Evolutionary conservation across 352 stramenopile species (phyloP).

Genomic region (Globisporangium cystogenes): DNA sequence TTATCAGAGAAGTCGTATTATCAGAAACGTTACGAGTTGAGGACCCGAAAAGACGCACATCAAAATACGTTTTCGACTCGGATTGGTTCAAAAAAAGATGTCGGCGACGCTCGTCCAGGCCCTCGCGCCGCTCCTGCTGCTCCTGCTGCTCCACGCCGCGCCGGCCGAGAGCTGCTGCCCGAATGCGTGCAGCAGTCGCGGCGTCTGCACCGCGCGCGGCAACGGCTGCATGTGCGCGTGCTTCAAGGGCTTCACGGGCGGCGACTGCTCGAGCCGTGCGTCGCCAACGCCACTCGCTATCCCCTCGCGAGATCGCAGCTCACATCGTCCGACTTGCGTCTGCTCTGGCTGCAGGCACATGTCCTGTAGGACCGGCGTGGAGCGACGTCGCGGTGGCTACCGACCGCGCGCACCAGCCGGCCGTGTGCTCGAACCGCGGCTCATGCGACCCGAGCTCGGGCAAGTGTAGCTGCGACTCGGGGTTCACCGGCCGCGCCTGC

Average conservation of each 20-base stretch:
- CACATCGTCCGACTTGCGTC: neutral
- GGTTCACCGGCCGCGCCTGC: slow-evolving; percentile 75
- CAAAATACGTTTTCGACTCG: too few species aligned
- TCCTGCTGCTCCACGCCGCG: slow-evolving; percentile 3
- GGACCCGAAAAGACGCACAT: neutral
- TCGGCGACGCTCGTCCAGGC: neutral
- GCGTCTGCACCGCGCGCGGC: slow-evolving; percentile 48
- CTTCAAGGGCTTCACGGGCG: slow-evolving; percentile 81
- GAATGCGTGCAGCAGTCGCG: slow-evolving; percentile 54
- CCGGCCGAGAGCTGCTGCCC: slow-evolving; percentile 37
- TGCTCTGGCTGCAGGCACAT: slow-evolving; percentile 26
- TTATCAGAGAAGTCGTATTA: neutral
- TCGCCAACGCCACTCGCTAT: neutral
- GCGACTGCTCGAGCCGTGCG: slow-evolving; percentile 86
- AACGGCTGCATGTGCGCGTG: slow-evolving; percentile 77
- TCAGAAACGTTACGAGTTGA: too few species aligned
- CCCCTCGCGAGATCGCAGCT: neutral
- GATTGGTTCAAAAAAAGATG: too few species aligned
- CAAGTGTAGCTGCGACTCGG: slow-evolving; percentile 65
- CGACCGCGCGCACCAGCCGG: slow-evolving; percentile 45
- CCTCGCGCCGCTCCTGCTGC: slow-evolving; percentile 6
- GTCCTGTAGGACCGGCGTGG: slow-evolving; percentile 50
- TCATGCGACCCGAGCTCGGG: slow-evolving; percentile 57
- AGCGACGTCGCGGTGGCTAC: slow-evolving; percentile 47
- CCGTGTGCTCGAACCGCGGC: slow-evolving; percentile 61